These are phyloP conservation scores for Gossypium sturtianum DNA, from an alignment of 345 rosid genomes.

Conservation along the genomic window DNA sequence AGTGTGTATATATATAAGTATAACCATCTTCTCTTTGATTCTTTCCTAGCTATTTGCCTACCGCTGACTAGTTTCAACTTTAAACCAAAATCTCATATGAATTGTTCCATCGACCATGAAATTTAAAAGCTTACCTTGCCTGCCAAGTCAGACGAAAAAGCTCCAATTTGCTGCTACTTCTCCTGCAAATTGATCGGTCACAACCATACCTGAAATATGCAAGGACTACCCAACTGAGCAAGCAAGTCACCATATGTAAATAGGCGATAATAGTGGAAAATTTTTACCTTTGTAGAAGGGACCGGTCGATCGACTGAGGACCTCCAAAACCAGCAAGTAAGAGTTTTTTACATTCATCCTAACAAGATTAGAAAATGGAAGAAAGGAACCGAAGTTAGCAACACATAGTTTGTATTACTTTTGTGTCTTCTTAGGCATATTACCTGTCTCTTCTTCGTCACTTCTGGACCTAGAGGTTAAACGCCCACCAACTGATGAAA, in stretches of 20 bases:
- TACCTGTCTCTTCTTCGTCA: constrained; percentile 36
- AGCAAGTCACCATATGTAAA: too few relatives aligned
- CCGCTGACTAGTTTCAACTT: not conserved
- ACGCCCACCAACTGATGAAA: not conserved
- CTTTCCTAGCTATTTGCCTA: not conserved
- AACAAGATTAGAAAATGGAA: not conserved
- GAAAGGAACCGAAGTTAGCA: not conserved
- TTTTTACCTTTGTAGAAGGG: constrained; percentile 6
- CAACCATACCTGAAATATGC: too few relatives aligned
- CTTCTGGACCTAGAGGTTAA: constrained; percentile 20
- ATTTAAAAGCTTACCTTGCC: not conserved
- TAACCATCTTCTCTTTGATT: not conserved
- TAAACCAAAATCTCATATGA: not conserved
- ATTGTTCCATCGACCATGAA: not conserved
- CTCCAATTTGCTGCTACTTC: not conserved
- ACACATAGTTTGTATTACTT: not conserved
- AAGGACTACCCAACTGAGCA: too few relatives aligned
- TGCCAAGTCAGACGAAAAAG: not conserved
- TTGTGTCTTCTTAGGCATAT: not conserved
- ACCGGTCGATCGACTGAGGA: not conserved
- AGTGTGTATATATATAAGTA: not conserved
- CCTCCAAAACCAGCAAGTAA: constrained; percentile 3
- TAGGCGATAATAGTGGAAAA: not conserved
- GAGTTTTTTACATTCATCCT: constrained; percentile 12
- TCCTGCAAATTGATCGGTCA: not conserved